phyloP scores from a whole-genome alignment of 495 filamentous ascomycete species.

The Neurospora cerealis region DNA sequence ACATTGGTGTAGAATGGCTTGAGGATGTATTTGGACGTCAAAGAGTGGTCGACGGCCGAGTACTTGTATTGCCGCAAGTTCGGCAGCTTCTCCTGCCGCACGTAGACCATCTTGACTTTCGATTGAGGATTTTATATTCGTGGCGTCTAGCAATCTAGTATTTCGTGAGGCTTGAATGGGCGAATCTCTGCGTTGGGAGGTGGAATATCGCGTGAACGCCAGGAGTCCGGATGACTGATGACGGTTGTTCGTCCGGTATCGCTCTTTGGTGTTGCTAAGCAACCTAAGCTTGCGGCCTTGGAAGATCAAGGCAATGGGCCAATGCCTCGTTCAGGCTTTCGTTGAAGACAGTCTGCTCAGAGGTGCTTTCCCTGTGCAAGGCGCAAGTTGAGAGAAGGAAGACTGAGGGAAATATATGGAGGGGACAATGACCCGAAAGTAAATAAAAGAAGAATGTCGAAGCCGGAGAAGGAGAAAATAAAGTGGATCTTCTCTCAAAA shows the following conservation, averaged over 20 bases:
- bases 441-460: neutral
- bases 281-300: neutral
- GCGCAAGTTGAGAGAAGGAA: neutral
- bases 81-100: constrained; percentile 81
- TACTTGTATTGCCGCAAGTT: constrained; percentile 89
- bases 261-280: neutral
- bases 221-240: neutral
- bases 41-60: constrained; percentile 77
- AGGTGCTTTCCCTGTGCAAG: neutral
- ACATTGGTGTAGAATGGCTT: constrained; percentile 97
- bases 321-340: neutral
- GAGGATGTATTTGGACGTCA: constrained; percentile 79
- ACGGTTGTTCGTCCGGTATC: neutral
- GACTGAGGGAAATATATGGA: neutral
- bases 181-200: neutral
- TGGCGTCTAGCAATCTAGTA: neutral
- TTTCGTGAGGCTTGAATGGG: neutral
- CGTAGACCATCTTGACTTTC: constrained; percentile 57
- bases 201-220: neutral
- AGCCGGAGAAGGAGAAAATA: neutral
- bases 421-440: neutral
- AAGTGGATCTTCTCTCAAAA: neutral
- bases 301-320: neutral
- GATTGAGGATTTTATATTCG: neutral
- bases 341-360: neutral